Conservation (phyloP, 1,284 basidiomycete species). For the Xanthoconium separans region DNA sequence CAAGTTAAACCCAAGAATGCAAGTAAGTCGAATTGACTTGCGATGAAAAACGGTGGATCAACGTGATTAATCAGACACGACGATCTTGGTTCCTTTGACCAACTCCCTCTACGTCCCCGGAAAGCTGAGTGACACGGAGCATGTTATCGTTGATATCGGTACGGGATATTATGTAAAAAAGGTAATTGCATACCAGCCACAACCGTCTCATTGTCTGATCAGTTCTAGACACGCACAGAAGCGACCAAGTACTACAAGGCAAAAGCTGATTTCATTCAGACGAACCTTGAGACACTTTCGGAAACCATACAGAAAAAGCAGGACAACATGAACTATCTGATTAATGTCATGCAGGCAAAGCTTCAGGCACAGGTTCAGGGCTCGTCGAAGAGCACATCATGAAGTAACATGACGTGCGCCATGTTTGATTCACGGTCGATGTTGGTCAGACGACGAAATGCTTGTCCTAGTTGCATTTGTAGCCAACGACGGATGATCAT, state of each 20-base stretch:
- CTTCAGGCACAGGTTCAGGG: slow-evolving; percentile 50
- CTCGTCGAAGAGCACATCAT: slow-evolving; percentile 26
- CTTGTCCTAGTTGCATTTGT: background rate
- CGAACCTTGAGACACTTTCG: slow-evolving; percentile 81
- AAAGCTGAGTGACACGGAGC: slow-evolving; percentile 77
- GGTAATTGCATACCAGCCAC: slow-evolving; percentile 45
- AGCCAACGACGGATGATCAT: background rate
- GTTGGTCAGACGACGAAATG: slow-evolving; percentile 1
- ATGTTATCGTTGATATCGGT: slow-evolving; percentile 94
- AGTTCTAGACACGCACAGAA: slow-evolving; percentile 71
- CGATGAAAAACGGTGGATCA: background rate
- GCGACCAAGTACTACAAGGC: slow-evolving; percentile 73
- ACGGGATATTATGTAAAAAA: slow-evolving; percentile 98
- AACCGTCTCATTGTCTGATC: background rate
- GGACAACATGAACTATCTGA: slow-evolving; percentile 78
- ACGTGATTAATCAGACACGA: slow-evolving; percentile 59
- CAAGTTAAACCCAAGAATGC: slow-evolving; percentile 76
- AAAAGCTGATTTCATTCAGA: slow-evolving; percentile 78
- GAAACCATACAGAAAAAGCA: slow-evolving; percentile 87
- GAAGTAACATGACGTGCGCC: slow-evolving; percentile 1
- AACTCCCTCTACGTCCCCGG: slow-evolving; percentile 96
- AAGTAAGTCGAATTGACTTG: slow-evolving; percentile 44
- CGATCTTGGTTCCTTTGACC: slow-evolving; percentile 88
- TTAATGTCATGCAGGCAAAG: slow-evolving; percentile 77
- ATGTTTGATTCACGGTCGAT: background rate